Evolutionary conservation across 352 stramenopile genomes (phyloP), one percentile per base, ranked within the genome.

Genomic region (Phytophthora melonis): DNA sequence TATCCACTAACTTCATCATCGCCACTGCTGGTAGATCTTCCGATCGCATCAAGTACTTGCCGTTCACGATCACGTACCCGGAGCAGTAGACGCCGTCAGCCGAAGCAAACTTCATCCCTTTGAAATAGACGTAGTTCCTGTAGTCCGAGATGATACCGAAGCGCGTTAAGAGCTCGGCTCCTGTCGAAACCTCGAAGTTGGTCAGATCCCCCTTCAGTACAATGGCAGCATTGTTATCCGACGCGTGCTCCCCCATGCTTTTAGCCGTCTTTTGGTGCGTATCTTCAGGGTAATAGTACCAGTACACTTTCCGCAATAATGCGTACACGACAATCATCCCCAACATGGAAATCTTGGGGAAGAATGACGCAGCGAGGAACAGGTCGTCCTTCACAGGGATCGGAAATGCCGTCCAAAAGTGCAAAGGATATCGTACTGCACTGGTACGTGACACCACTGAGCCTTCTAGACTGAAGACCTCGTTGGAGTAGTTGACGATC

Each of bases 41-140:
- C 4, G 66, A 72, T 13, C 65, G 52, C 19, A 83, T 67, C 23
- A 83, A 52, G 27, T 64, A 83, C 47, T 71, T 77, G 54, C 63
- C 57, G 49, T 76, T 52, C 43, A 52, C 43, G 18, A 52, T 52
- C 13, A 52, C 43, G n/a, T 52, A 52, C 8, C 43, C 43, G 13
- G 43, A 52, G 8, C 43, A 52, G n/a, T 23, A 52, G 13, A 52
- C 43, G 8, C 43, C 43, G 43, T 52, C 43, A 5, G 43, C 43
- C n/a, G 43, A 52, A 23, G 43, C 43, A 21, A 52, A 52, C 43
- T 52, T 52, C 43, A 52, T 52, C n/a, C 16, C 43, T 52, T 52
- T 52, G 43, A 52, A 52, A 16, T 52, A 52, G 9, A 52, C 43
- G 7, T 52, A 52, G 8, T 52, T 52, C 36, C 8, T 52, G 16